A percentile compares a stretch with the other conserved stretches of the same genome.
Evolutionary conservation across 2,329 filamentous ascomycete genomes (phyloP).

Genomic region (Venturia aucupariae): DNA sequence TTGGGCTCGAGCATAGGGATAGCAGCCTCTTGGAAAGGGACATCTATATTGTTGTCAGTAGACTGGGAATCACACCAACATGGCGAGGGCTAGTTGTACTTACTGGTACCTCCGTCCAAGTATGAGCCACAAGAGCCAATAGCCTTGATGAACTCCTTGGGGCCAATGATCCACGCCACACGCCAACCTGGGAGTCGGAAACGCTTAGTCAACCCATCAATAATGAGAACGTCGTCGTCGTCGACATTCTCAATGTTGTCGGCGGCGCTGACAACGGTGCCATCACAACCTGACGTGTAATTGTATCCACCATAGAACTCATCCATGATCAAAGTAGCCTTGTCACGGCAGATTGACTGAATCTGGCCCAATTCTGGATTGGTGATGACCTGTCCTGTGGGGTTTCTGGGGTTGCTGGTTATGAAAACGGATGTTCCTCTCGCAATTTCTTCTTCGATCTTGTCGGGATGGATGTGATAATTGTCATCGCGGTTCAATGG

Average conservation of each 20-base stretch:
- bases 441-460: conserved; percentile 84
- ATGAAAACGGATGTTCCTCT: conserved; percentile 65
- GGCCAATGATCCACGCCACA: conserved; percentile 91
- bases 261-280: conserved; percentile 77
- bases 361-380: conserved; percentile 83
- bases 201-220: conserved; percentile 92
- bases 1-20: conserved; percentile 84
- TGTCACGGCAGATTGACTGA: conserved; percentile 83
- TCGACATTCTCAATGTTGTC: conserved; percentile 87
- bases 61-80: not conserved
- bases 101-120: conserved; percentile 72
- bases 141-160: conserved; percentile 92
- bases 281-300: conserved; percentile 87
- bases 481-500: conserved; percentile 76
- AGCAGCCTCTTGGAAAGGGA: conserved; percentile 90
- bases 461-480: conserved; percentile 88
- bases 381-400: conserved; percentile 77
- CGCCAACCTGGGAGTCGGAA: conserved; percentile 95
- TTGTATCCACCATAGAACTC: conserved; percentile 94
- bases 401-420: conserved; percentile 92
- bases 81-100: not conserved
- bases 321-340: conserved; percentile 87
- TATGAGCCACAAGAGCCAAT: conserved; percentile 90
- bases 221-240: conserved; percentile 83
- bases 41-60: conserved; percentile 43